Base-by-base conservation (phyloP, 495 filamentous ascomycete genomes). In the Glutinoglossum americanum region DNA sequence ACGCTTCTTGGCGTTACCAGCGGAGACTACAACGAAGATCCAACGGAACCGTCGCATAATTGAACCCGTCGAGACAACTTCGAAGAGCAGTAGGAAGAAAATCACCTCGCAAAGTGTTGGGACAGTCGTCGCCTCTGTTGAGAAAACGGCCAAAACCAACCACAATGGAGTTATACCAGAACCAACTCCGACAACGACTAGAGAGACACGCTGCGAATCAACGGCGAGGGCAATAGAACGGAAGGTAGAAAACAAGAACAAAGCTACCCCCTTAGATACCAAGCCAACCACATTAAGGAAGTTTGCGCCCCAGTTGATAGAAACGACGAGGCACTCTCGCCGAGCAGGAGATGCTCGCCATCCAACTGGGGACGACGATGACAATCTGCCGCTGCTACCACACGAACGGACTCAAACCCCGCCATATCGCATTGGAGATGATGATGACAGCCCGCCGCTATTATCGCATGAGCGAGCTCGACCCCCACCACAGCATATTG, bases 241-340 rank as follows among this genome's bases (percentile, higher is more conserved):
- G 49, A 53, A 30, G 26, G 13, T 17, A 53, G 41, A 45, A 13
- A 21, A 6, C 49, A 13, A 53, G 49, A 30, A 25, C 49, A 53
- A 10, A 11, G n/a, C 11, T 32, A 19, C 28, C 15, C 28, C 49
- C 9, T 6, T 27, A 8, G 25, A 0, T 53, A 32, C 30, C 49
- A 25, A 53, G 28, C 15, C 49, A 15, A 26, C 35, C n/a, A 28
- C 33, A 53, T 65, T 60, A 67, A 61, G 75, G 54, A 74, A 69
- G 60, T 82, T 82, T 60, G 68, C 71, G 25, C 80, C 79, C 1
- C 72, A 80, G 55, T 65, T 82, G 28, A 75, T 81, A 51, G 78
- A 79, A 64, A 81, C 76, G 3, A 73, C 71, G 2, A 69, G 66
- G 56, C 72, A 73, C 39, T 75, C 73, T n/a, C 68, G 72, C 60